Conservation (phyloP, 2,329 filamentous ascomycete species). For the Fusarium sp. region DNA sequence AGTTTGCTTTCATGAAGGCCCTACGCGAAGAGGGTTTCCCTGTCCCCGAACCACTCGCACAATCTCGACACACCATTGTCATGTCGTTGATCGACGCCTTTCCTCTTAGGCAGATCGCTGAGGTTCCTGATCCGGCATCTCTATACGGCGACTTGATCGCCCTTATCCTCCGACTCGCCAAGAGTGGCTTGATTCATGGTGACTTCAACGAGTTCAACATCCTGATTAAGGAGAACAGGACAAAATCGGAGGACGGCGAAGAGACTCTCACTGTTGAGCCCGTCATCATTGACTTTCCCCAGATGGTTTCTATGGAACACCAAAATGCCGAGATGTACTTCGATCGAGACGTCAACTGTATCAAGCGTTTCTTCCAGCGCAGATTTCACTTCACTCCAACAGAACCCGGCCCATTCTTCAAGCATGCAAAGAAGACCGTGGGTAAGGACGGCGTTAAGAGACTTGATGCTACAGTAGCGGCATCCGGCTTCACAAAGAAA, state of each 20-base stretch:
- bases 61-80: constrained; percentile 95
- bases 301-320: constrained; percentile 97
- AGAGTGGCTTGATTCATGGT: constrained; percentile 92
- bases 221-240: constrained; percentile 82
- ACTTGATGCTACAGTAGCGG: constrained; percentile 89
- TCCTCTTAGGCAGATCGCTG: constrained; percentile 88
- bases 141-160: constrained; percentile 93
- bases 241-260: constrained; percentile 57
- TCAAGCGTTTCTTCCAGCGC: constrained; percentile 93
- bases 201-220: constrained; percentile 99
- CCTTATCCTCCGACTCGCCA: constrained; percentile 86
- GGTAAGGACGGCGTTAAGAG: constrained; percentile 76
- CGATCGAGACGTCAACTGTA: constrained; percentile 93
- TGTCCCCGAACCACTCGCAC: constrained; percentile 88
- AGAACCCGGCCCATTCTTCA: constrained; percentile 86
- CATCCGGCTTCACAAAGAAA: constrained; percentile 96
- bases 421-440: constrained; percentile 83
- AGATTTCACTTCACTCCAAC: constrained; percentile 90
- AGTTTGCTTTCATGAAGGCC: constrained; percentile 94
- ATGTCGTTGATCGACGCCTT: constrained; percentile 96
- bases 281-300: constrained; percentile 96
- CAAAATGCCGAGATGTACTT: constrained; percentile 97
- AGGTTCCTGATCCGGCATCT: constrained; percentile 84
- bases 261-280: constrained; percentile 74
- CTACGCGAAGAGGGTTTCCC: constrained; percentile 87